Evolutionary conservation across 2,329 filamentous ascomycete species (phyloP), one percentile per base, ranked within the genome.

Genomic region (Monilinia laxa): DNA sequence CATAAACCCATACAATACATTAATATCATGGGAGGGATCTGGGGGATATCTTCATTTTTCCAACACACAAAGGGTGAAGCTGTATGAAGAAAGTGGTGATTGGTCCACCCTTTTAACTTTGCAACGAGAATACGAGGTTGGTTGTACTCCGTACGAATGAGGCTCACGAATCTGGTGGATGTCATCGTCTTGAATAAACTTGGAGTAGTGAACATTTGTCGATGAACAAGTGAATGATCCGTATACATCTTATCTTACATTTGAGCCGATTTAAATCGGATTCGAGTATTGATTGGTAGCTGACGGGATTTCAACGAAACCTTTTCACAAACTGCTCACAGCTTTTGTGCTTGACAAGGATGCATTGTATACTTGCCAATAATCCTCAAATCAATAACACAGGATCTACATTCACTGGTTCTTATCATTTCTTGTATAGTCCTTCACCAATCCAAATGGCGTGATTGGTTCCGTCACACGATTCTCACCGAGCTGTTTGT

Each of bases 381-480:
- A 14, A 18, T 25, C 31, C 45, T 6, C 18, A 20, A 14, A 49
- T 31, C 25, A 23, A 49, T 47, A 42, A 23, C 4, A 12, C 25
- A 40, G 45, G 16, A 11, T 18, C n/a, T 1, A 59, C 10, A 4
- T 31, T 56, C 10, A 11, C 16, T 28, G 18, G 5, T 14, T 31
- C 2, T n/a, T 14, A 35, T 35, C 14, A 20, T 23, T 59, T 14
- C 31, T 10, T 11, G 11, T n/a, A 11, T 31, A 9, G 5, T 6
- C 5, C 35, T 35, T n/a, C 12, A 16, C 16, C 11, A 35, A 49
- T n/a, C 31, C 20, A 2, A 16, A 20, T 10, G 12, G 20, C 18
- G 18, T 5, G 6, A 20, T 25, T 23, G 1, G 0, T 1, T 2
- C 7, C 20, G 5, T 18, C 12, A 5, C 12, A 5, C 4, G 2